Conservation (phyloP, 768 basidiomycete species). For the Termitomyces sp. region DNA sequence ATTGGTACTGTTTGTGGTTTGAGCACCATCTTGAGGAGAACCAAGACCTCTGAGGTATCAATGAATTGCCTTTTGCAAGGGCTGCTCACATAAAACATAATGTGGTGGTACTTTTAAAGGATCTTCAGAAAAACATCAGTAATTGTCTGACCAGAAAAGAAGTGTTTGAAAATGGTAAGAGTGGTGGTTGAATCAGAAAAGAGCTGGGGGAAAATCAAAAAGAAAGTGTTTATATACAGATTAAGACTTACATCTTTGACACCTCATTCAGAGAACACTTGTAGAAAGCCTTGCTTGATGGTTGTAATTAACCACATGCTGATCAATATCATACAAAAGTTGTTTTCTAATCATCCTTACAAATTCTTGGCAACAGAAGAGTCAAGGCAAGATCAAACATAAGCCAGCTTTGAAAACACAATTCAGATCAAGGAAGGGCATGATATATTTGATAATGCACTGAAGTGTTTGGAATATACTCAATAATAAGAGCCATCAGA, state of each 20-base stretch:
- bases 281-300: not conserved
- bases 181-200: not conserved
- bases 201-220: not conserved
- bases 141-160: not conserved
- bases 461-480: not conserved
- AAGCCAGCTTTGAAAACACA: not conserved
- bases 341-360: not conserved
- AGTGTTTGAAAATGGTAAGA: not conserved
- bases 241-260: no score
- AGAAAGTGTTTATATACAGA: no score
- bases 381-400: not conserved
- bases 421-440: not conserved
- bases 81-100: not conserved
- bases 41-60: not conserved
- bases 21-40: not conserved
- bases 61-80: not conserved
- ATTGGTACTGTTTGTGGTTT: not conserved
- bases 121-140: not conserved
- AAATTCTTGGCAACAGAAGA: not conserved
- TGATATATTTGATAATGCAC: not conserved
- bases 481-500: not conserved
- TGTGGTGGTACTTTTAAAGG: not conserved
- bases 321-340: no score
- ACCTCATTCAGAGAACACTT: not conserved
- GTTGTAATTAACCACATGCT: no score